Evolutionary conservation across 139 green algal genomes (phyloP).

Genomic region (Chlamydomonas sp.): DNA sequence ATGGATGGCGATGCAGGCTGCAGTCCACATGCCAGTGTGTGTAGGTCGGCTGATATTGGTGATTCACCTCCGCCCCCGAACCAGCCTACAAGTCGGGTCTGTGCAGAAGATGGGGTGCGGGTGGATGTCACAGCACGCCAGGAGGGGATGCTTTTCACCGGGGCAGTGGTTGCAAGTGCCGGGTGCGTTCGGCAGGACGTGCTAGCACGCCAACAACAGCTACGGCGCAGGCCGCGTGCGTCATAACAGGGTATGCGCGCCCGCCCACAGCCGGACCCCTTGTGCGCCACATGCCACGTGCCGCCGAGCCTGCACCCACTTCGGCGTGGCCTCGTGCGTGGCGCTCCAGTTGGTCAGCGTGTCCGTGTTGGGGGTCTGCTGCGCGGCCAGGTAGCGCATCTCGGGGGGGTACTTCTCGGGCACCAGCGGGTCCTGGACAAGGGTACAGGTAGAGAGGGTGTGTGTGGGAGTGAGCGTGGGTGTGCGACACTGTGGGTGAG

Average conservation of each 20-base stretch:
- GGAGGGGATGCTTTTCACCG: too few relatives aligned
- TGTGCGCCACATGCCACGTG: not conserved
- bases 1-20: too few relatives aligned
- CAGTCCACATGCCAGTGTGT: too few relatives aligned
- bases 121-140: too few relatives aligned
- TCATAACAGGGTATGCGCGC: not conserved
- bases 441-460: not conserved
- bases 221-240: not conserved
- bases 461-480: not conserved
- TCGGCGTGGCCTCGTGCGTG: slow-evolving; percentile 83
- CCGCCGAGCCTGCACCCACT: slow-evolving; percentile 34
- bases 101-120: too few relatives aligned
- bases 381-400: slow-evolving; percentile 48
- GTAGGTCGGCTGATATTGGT: too few relatives aligned
- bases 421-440: slow-evolving; percentile 36
- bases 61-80: too few relatives aligned
- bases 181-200: too few relatives aligned
- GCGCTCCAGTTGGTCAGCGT: slow-evolving; percentile 89
- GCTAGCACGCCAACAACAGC: not conserved
- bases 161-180: not conserved
- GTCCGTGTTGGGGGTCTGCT: slow-evolving; percentile 50
- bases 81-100: too few relatives aligned
- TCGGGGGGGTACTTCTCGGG: slow-evolving; percentile 40
- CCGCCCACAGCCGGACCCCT: not conserved
- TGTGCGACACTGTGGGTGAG: too few relatives aligned